Conservation (phyloP, 176 grass and related monocot species). For the Neostapfia colusana region DNA sequence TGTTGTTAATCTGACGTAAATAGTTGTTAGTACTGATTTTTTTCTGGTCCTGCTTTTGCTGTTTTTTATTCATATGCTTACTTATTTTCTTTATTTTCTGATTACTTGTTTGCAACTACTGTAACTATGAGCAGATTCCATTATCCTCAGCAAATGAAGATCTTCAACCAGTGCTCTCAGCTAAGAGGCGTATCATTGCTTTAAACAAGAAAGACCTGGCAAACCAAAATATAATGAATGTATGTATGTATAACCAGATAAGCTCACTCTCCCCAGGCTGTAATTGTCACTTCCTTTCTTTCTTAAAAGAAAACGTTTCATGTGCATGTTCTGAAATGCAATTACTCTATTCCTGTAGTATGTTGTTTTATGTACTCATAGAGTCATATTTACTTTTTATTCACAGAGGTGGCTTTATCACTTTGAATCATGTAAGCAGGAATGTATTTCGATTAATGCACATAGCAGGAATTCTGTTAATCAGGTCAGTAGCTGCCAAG, state of each 20-base stretch:
- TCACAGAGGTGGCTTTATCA: slow-evolving; percentile 71
- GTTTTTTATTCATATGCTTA: not conserved
- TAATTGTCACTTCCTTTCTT: not conserved
- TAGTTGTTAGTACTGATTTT: not conserved
- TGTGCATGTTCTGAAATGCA: not conserved
- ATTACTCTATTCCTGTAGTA: not conserved
- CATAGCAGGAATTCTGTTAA: slow-evolving; percentile 82
- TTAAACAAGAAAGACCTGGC: slow-evolving; percentile 97
- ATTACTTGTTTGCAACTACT: slow-evolving; percentile 37
- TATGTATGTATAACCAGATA: slow-evolving; percentile 41
- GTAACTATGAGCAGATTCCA: slow-evolving; percentile 67
- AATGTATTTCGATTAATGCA: slow-evolving; percentile 88
- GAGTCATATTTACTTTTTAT: slow-evolving; percentile 26
- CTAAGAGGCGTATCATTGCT: slow-evolving; percentile 82
- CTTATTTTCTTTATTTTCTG: slow-evolving; percentile 14
- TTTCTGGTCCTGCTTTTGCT: not conserved
- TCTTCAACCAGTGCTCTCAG: slow-evolving; percentile 63
- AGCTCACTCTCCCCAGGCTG: slow-evolving; percentile 14
- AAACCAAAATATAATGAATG: slow-evolving; percentile 91
- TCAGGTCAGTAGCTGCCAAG: slow-evolving; percentile 57
- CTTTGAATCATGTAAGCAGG: slow-evolving; percentile 79
- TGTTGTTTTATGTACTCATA: slow-evolving; percentile 9
- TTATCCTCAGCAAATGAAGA: slow-evolving; percentile 83
- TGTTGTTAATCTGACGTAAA: not conserved
- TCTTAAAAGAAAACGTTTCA: not conserved